Conservation (phyloP, 176 grass and related monocot genomes). For the Rhynchospora breviuscula region DNA sequence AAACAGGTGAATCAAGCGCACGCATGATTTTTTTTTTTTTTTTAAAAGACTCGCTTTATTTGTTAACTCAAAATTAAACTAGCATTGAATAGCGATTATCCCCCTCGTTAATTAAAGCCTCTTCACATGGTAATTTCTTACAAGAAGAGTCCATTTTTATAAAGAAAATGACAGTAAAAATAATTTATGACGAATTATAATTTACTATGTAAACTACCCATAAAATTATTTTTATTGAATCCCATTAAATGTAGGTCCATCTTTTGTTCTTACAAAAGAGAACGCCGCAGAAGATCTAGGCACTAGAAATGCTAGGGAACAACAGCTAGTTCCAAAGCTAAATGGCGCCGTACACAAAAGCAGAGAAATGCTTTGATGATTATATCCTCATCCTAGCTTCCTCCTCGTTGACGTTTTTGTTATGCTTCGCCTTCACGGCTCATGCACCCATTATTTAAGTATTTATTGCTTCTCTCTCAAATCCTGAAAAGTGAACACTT, state of each 20-base stretch:
- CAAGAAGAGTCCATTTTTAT: no score
- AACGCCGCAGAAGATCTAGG: background rate
- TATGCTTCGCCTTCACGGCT: background rate
- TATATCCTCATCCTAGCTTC: no score
- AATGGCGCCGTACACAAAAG: constrained; percentile 5
- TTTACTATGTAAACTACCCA: no score
- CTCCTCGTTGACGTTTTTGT: background rate
- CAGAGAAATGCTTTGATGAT: background rate
- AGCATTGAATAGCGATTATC: no score
- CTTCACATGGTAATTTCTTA: no score
- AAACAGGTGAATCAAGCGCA: no score
- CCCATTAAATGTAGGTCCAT: background rate
- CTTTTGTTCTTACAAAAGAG: background rate
- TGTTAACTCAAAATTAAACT: no score
- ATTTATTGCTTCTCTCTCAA: background rate
- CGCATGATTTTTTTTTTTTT: no score
- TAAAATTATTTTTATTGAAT: background rate
- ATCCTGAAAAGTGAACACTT: background rate
- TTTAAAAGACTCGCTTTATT: no score
- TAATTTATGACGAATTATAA: no score
- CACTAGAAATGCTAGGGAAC: background rate
- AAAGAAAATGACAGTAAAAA: no score
- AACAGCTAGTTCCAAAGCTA: background rate
- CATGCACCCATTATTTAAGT: background rate
- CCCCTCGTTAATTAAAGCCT: no score